Evolutionary conservation across 2,329 filamentous ascomycete genomes (phyloP).

Genomic region (Periconia sp.): DNA sequence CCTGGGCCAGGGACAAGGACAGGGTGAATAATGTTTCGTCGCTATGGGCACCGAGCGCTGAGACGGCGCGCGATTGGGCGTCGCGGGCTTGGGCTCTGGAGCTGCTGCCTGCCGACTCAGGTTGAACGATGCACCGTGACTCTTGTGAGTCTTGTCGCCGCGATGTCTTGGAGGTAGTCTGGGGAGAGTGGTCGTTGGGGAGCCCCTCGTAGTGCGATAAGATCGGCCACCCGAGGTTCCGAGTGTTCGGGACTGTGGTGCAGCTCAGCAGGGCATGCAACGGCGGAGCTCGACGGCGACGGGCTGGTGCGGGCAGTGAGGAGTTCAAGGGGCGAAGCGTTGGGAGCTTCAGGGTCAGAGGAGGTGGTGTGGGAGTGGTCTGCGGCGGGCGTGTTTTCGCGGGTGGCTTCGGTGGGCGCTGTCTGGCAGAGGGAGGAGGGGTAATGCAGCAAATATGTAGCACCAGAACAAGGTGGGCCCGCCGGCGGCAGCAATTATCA

Average conservation of each 20-base stretch:
- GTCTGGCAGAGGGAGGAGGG: constrained; percentile 36
- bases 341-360: background rate
- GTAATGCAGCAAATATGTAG: constrained; percentile 43
- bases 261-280: constrained; percentile 11
- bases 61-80: constrained; percentile 37
- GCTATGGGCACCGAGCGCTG: constrained; percentile 27
- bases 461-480: constrained; percentile 26
- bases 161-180: constrained; percentile 12
- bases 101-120: constrained; percentile 40
- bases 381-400: constrained; percentile 6
- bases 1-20: constrained; percentile 39
- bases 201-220: constrained; percentile 40
- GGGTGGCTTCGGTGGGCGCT: constrained; percentile 15
- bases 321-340: background rate
- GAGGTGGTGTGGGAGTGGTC: background rate
- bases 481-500: constrained; percentile 31
- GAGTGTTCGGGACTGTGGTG: constrained; percentile 23
- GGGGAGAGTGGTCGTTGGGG: constrained; percentile 12
- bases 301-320: background rate
- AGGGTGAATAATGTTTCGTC: constrained; percentile 33
- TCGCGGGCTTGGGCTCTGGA: constrained; percentile 28
- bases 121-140: constrained; percentile 15
- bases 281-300: constrained; percentile 1
- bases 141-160: constrained; percentile 13
- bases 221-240: constrained; percentile 42